These are phyloP conservation scores for Ambrosia hybrid DNA, from an alignment of 140 eudicot species.

Conservation along the genomic window DNA sequence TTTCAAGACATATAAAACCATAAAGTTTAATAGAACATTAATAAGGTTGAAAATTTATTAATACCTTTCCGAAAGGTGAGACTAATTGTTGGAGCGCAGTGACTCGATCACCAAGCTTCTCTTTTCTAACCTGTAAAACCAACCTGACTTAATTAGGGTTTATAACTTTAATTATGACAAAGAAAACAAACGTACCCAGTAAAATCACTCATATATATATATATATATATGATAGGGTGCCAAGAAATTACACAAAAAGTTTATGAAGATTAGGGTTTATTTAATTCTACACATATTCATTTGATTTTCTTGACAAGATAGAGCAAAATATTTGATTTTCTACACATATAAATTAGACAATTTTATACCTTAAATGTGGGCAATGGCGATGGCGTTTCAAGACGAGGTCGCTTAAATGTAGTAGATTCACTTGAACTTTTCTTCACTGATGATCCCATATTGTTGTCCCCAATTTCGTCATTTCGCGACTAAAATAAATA, in stretches of 20 bases:
- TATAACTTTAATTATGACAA: not conserved
- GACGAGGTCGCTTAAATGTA: conserved; percentile 58
- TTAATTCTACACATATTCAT: not conserved
- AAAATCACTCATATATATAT: no score
- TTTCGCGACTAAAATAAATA: conserved; percentile 40
- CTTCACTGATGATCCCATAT: conserved; percentile 39
- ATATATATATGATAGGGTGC: no score
- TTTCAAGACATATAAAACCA: not conserved
- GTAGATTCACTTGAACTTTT: conserved; percentile 42
- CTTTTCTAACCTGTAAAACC: conserved; percentile 75
- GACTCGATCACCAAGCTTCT: conserved; percentile 93
- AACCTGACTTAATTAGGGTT: conserved; percentile 16
- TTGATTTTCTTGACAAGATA: not conserved
- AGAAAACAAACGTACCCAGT: no score
- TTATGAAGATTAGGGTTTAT: no score
- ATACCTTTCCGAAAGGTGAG: conserved; percentile 98
- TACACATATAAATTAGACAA: no score
- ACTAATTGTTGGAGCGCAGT: conserved; percentile 97
- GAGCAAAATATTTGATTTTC: not conserved
- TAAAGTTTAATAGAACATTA: not conserved
- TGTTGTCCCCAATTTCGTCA: conserved; percentile 37
- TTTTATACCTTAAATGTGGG: conserved; percentile 94
- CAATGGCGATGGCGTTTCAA: conserved; percentile 77
- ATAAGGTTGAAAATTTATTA: not conserved
- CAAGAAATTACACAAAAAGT: no score